These are phyloP conservation scores for Tetrapyrgos nigripes DNA, from an alignment of 1,284 basidiomycete genomes.

Conservation along the genomic window DNA sequence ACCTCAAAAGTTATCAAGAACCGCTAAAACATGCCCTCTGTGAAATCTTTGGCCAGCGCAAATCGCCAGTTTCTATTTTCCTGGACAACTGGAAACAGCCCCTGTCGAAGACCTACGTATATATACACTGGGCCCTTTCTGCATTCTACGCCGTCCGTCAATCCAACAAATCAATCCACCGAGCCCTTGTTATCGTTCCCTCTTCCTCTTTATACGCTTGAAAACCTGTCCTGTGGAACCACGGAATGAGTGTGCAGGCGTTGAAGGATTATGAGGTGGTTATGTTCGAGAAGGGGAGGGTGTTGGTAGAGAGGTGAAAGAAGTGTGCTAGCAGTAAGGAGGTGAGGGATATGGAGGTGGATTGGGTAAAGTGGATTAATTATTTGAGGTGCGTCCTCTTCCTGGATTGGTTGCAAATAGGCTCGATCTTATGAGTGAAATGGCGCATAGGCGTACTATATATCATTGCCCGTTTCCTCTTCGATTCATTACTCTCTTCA, in stretches of 20 bases:
- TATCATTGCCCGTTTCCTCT: too few relatives aligned
- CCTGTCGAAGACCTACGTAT: too few relatives aligned
- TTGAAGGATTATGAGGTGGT: slow-evolving; percentile 60
- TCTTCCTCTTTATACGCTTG: slow-evolving; percentile 44
- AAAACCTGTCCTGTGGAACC: slow-evolving; percentile 61
- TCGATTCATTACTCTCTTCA: too few relatives aligned
- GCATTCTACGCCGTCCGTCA: neutral
- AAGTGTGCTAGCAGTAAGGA: slow-evolving; percentile 33
- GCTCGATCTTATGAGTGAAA: slow-evolving; percentile 69
- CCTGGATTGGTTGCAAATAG: slow-evolving; percentile 38
- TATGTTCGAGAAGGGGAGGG: slow-evolving; percentile 45
- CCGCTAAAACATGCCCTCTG: too few relatives aligned
- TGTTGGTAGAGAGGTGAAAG: slow-evolving; percentile 50
- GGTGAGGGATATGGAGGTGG: slow-evolving; percentile 22
- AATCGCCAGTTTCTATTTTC: too few relatives aligned
- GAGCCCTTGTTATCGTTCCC: neutral
- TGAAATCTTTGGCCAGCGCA: too few relatives aligned
- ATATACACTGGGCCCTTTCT: too few relatives aligned
- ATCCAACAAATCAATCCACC: neutral
- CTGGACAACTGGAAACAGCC: too few relatives aligned
- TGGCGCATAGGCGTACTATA: too few relatives aligned
- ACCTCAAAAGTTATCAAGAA: too few relatives aligned
- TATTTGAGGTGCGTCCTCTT: slow-evolving; percentile 56
- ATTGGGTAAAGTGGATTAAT: slow-evolving; percentile 54
- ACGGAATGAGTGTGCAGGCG: slow-evolving; percentile 56